These are phyloP conservation scores for Ogataea allantospora DNA, from an alignment of 805 yeast species.

Conservation along the genomic window DNA sequence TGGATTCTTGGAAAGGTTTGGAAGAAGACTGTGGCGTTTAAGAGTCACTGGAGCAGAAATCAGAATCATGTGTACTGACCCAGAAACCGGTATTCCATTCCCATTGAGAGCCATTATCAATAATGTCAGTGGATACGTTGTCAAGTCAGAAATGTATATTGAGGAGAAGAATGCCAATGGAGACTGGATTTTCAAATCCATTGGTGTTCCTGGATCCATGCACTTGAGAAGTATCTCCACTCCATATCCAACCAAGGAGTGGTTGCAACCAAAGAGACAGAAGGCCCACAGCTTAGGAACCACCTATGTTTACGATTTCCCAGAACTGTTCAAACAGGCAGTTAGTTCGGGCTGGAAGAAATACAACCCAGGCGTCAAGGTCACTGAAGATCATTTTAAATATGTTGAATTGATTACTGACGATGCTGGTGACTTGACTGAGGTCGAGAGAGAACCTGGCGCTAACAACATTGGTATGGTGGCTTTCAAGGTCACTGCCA, in stretches of 20 bases:
- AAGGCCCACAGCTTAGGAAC: slow-evolving; percentile 98
- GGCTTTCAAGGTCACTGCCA: slow-evolving; percentile 85
- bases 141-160: slow-evolving; percentile 89
- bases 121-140: slow-evolving; percentile 96
- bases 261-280: slow-evolving; percentile 97
- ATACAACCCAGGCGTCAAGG: slow-evolving; percentile 48
- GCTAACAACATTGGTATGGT: slow-evolving; percentile 97
- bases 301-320: slow-evolving; percentile 97
- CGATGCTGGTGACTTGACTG: slow-evolving; percentile 78
- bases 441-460: slow-evolving; percentile 94
- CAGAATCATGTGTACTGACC: slow-evolving; percentile 91
- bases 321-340: slow-evolving; percentile 96
- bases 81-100: slow-evolving; percentile 81
- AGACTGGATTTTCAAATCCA: slow-evolving; percentile 95
- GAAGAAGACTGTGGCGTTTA: slow-evolving; percentile 93
- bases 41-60: slow-evolving; percentile 97
- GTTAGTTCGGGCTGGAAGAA: slow-evolving; percentile 81
- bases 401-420: slow-evolving; percentile 81
- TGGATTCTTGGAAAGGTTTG: slow-evolving; percentile 95
- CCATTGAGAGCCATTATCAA: slow-evolving; percentile 96
- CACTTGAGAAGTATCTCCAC: slow-evolving; percentile 94
- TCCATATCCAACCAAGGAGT: slow-evolving; percentile 97
- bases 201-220: slow-evolving; percentile 95
- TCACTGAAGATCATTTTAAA: slow-evolving; percentile 76
- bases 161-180: slow-evolving; percentile 91